Percentiles rank a stretch among this genome's conserved stretches.
phyloP scores from a whole-genome alignment of 2,329 filamentous ascomycete genomes.

The Bipolaris bicolor region DNA sequence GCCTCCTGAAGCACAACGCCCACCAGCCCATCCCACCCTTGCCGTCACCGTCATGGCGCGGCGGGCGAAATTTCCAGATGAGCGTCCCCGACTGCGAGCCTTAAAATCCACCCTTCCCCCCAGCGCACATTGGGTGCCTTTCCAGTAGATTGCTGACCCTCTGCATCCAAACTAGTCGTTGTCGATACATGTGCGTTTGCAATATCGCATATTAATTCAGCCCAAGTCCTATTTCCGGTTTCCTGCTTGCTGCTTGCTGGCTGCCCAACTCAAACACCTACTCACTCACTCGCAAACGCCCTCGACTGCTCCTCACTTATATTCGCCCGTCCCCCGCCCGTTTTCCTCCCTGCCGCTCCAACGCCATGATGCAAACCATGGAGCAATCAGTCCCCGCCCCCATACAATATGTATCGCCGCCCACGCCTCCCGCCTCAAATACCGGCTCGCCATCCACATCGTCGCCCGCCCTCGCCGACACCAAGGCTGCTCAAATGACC shows the following conservation, averaged over 20 bases:
- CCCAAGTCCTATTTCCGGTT: conserved; percentile 6
- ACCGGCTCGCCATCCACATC: conserved; percentile 34
- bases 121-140: conserved; percentile 16
- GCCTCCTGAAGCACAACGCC: conserved; percentile 31
- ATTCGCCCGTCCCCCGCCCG: neutral
- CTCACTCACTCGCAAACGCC: conserved; percentile 7
- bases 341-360: conserved; percentile 5
- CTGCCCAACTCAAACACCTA: conserved; percentile 12
- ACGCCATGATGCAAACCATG: conserved; percentile 46
- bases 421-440: conserved; percentile 39
- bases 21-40: conserved; percentile 40
- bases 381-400: conserved; percentile 36
- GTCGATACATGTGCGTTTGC: conserved; percentile 31
- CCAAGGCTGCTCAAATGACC: conserved; percentile 32
- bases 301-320: conserved; percentile 8
- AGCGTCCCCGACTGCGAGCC: conserved; percentile 15
- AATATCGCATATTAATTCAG: conserved; percentile 35
- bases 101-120: conserved; percentile 35
- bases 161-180: conserved; percentile 14
- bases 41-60: conserved; percentile 33
- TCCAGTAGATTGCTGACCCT: conserved; percentile 36
- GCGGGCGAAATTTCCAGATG: conserved; percentile 35
- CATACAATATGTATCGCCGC: conserved; percentile 39
- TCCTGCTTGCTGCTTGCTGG: conserved; percentile 11
- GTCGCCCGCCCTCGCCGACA: conserved; percentile 21